Percentiles rank a stretch among this genome's conserved stretches.
Conservation (phyloP, 139 green algal genomes). For the Eudorina sp. region DNA sequence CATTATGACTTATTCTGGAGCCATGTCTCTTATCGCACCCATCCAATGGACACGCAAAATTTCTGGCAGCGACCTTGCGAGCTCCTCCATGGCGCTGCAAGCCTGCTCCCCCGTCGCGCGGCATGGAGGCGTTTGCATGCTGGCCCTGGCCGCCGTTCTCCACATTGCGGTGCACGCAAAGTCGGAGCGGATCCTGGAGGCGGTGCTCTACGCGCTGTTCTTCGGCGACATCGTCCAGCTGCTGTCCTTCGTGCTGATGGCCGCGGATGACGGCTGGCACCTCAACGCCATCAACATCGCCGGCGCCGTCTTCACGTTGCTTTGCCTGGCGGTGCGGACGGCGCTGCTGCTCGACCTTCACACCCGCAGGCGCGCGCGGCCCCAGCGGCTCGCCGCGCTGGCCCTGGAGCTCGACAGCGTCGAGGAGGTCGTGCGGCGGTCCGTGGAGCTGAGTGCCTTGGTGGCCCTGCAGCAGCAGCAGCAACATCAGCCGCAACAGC, state of each 20-base stretch:
- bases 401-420: neutral
- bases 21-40: neutral
- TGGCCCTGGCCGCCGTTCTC: neutral
- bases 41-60: neutral
- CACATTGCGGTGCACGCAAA: neutral
- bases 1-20: constrained; percentile 3
- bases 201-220: neutral
- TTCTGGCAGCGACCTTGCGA: neutral
- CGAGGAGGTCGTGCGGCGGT: neutral
- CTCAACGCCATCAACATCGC: neutral
- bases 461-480: neutral
- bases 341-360: neutral
- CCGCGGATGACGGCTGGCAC: neutral
- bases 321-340: neutral
- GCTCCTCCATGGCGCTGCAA: neutral
- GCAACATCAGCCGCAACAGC: no score
- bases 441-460: neutral
- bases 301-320: neutral
- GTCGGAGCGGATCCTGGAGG: neutral
- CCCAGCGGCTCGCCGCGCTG: neutral
- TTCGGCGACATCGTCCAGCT: neutral
- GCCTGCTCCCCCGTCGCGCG: neutral
- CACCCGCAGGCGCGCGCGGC: neutral
- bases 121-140: neutral
- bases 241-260: neutral